Percentiles rank a stretch among this genome's conserved stretches.
Conservation (phyloP, 2,329 filamentous ascomycete species). For the Canariomyces notabilis region DNA sequence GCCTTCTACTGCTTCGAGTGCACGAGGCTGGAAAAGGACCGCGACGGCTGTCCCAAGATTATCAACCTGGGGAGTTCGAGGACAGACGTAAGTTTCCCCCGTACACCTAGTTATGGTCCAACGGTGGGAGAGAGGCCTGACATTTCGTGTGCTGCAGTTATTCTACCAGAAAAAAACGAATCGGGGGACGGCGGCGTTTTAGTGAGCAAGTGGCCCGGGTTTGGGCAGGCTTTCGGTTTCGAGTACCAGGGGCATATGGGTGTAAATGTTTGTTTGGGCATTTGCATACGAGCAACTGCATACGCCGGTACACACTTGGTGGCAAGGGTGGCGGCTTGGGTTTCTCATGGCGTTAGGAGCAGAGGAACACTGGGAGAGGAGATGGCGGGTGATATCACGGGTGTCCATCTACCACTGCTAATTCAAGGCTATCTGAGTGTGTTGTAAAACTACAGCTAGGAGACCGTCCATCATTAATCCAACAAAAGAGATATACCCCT, state of each 20-base stretch:
- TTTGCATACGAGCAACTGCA: no score
- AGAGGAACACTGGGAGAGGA: no score
- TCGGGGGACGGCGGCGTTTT: constrained; percentile 47
- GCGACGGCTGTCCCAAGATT: constrained; percentile 98
- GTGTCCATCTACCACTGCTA: neutral
- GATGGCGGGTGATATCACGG: no score
- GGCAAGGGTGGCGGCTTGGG: neutral
- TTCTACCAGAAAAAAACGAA: constrained; percentile 66
- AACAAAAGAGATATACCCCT: constrained; percentile 7
- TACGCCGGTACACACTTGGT: neutral
- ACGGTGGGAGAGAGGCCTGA: constrained; percentile 25
- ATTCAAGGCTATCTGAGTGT: neutral
- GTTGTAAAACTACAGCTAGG: neutral
- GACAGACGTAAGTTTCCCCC: constrained; percentile 66
- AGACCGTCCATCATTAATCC: constrained; percentile 9
- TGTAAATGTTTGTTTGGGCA: neutral
- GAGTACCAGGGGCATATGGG: neutral
- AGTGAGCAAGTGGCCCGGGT: constrained; percentile 45
- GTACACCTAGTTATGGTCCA: neutral
- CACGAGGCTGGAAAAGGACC: constrained; percentile 91
- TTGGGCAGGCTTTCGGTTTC: constrained; percentile 32
- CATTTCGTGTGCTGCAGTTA: constrained; percentile 35
- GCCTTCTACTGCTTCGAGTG: constrained; percentile 99
- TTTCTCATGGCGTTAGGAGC: constrained; percentile 5
- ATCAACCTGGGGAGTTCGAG: constrained; percentile 94